Evolutionary conservation across 768 basidiomycete genomes (phyloP), one percentile per base, ranked within the genome.

Genomic region (Leccinum longicurvipes): DNA sequence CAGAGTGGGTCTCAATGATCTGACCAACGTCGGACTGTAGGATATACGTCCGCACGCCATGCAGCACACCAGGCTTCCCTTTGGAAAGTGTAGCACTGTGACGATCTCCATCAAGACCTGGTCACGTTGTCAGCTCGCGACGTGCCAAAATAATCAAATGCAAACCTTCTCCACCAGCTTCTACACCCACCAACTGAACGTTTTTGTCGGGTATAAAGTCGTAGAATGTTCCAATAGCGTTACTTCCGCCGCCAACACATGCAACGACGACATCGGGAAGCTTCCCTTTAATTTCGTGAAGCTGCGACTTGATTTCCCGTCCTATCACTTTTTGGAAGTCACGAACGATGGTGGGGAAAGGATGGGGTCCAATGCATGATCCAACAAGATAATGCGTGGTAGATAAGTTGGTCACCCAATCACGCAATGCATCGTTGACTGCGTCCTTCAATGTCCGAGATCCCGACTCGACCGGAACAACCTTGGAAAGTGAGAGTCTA

Each of bases 281-380:
- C 72, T 95, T 97, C 21, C 91, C 89, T 45, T 78, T 79, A 44
- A 72, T 74, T 51, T 82, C 86, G 51, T 81, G 72, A 59, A 98
- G 70, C 72, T 98, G 97, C 17, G 75, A 74, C 73, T 93, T 98
- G 76, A 98, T 97, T 74, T 99, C 97, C 68, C 87, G 77, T 3
- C 96, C 89, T 62, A 99, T 99, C 34, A 98, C 83, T 61, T 87
- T 86, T 69, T 99, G 97, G 82, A 95, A 98, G 73, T 99, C 97
- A 47, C 97, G 88, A 42, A 99, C 97, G 56, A 99, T 92, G 21
- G 97, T 98, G 2, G 97, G 97, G 85, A 99, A 98, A 2, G 97
- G 97, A 72, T 98, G 95, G 3, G 97, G 97, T 15, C 97, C 97
- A 61, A 99, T 98, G 42, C 86, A 93, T 15, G 95, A 98, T 28